Conservation (phyloP, 2,329 filamentous ascomycete genomes). For the Verticillium tricorpus region DNA sequence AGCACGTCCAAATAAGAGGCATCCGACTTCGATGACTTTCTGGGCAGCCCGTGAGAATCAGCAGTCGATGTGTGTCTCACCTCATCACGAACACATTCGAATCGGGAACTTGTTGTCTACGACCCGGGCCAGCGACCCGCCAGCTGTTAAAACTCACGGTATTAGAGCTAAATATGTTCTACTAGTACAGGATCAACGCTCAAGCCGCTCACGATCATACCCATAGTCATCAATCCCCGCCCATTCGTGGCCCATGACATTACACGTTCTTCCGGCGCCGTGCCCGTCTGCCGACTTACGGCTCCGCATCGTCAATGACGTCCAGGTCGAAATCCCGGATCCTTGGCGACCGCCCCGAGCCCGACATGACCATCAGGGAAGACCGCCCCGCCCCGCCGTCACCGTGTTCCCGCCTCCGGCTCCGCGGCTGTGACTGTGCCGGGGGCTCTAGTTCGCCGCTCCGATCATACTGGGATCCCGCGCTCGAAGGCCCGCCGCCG, state of each 20-base stretch:
- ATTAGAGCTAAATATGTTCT: no score
- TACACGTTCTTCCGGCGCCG: neutral
- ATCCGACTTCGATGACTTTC: no score
- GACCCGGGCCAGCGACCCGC: no score
- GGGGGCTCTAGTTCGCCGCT: neutral
- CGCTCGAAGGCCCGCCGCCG: neutral
- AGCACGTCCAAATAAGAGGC: no score
- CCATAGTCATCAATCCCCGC: neutral
- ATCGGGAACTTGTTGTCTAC: no score
- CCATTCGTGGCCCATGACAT: neutral
- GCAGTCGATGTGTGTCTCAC: no score
- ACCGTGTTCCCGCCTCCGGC: slow-evolving; percentile 8
- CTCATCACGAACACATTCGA: no score
- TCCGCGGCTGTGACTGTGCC: neutral
- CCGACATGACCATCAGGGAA: neutral
- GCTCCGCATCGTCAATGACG: slow-evolving; percentile 24
- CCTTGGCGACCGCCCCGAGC: slow-evolving; percentile 14
- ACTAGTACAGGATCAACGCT: no score
- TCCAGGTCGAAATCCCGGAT: slow-evolving; percentile 34
- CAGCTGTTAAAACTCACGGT: no score
- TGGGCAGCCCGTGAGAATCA: no score
- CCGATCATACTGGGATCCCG: neutral
- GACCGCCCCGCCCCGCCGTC: neutral
- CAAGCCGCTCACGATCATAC: no score
- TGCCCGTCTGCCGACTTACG: slow-evolving; percentile 8